phyloP scores from a whole-genome alignment of 306 rosid species.

The Urtica urens region DNA sequence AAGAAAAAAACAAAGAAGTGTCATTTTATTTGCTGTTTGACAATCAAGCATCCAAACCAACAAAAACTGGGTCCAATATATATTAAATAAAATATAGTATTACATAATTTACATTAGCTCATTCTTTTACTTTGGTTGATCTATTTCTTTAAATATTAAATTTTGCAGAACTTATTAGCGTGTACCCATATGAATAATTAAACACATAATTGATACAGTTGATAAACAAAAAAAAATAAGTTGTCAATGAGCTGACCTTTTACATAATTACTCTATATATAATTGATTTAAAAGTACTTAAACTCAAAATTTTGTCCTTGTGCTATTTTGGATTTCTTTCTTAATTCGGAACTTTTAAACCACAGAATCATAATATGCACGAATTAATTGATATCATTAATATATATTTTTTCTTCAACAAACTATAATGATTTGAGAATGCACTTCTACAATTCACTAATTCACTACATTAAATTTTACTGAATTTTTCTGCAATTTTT shows the following conservation, averaged over 20 bases:
- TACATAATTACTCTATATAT: neutral
- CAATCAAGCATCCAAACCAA: slow-evolving; percentile 3
- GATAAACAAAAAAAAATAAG: slow-evolving; percentile 4
- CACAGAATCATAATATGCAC: no score
- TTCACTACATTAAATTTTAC: no score
- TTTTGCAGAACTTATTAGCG: neutral
- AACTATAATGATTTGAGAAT: no score
- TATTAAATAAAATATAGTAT: neutral
- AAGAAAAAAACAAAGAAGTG: no score
- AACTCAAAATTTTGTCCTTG: neutral
- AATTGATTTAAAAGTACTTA: neutral
- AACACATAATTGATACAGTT: slow-evolving; percentile 9
- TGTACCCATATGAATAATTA: neutral
- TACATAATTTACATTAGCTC: neutral
- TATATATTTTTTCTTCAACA: no score
- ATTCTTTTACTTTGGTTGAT: slow-evolving; percentile 2
- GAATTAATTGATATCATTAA: no score
- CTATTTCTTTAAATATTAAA: neutral
- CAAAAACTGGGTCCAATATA: slow-evolving; percentile 1
- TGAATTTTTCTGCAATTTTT: no score
- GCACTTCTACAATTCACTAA: no score
- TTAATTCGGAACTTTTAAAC: neutral
- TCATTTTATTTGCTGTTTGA: slow-evolving; percentile 2
- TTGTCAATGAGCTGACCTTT: slow-evolving; percentile 4
- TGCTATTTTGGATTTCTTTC: neutral